Evolutionary conservation across 108 stramenopile species (phyloP).

Genomic region (Cyclotella atomus): DNA sequence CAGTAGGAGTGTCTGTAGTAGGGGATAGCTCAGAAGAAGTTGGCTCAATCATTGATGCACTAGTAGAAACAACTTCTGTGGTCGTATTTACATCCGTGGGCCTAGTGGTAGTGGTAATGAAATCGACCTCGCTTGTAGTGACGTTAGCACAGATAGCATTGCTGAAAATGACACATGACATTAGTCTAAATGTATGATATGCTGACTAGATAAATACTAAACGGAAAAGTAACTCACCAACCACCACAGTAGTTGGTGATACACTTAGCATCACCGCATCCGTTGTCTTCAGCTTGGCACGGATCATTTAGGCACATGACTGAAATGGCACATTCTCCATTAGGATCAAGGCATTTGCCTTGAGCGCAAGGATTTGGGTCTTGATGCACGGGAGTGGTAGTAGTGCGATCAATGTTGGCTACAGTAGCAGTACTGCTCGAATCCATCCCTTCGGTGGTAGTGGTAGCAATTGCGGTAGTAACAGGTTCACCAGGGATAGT

Average conservation of each 20-base stretch:
- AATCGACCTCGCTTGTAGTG: too few relatives aligned
- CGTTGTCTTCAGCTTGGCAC: neutral
- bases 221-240: too few relatives aligned
- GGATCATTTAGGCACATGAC: conserved; percentile 17
- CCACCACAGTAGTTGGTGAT: conserved; percentile 29
- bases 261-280: conserved; percentile 11
- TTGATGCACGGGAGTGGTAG: neutral
- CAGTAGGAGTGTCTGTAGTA: neutral
- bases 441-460: neutral
- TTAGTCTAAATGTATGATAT: too few relatives aligned
- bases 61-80: too few relatives aligned
- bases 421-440: neutral
- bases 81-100: too few relatives aligned
- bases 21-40: too few relatives aligned
- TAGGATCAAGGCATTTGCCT: conserved; percentile 5
- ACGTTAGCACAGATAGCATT: too few relatives aligned
- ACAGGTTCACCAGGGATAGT: neutral
- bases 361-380: neutral
- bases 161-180: too few relatives aligned
- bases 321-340: neutral
- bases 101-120: too few relatives aligned
- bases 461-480: neutral
- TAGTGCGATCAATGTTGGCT: neutral
- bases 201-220: too few relatives aligned
- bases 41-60: neutral